Evolutionary conservation across 805 yeast genomes (phyloP).

Genomic region (Starmerella roubikii): DNA sequence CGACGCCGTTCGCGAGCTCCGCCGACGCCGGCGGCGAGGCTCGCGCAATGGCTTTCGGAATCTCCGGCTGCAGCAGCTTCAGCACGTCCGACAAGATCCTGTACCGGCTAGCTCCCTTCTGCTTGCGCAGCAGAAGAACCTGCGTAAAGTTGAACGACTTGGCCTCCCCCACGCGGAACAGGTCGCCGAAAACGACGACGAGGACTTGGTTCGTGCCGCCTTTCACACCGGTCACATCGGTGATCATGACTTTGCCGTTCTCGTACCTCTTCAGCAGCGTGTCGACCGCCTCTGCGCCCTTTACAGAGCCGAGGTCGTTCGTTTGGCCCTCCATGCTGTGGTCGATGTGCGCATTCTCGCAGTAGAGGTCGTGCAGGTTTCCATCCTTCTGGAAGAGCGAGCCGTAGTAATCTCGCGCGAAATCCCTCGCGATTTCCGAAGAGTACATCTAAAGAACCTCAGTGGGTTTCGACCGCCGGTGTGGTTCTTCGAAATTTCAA

Average conservation of each 20-base stretch:
- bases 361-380: constrained; percentile 27
- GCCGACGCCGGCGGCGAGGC: too few relatives aligned
- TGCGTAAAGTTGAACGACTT: constrained; percentile 28
- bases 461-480: too few relatives aligned
- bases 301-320: not conserved
- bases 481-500: too few relatives aligned
- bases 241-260: constrained; percentile 27
- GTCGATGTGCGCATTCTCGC: constrained; percentile 24
- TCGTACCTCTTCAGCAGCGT: constrained; percentile 11
- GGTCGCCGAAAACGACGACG: constrained; percentile 31
- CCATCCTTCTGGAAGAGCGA: constrained; percentile 25
- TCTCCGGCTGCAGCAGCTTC: constrained; percentile 25
- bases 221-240: constrained; percentile 28
- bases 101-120: constrained; percentile 22
- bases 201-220: constrained; percentile 26
- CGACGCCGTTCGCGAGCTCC: too few relatives aligned
- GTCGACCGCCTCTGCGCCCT: not conserved
- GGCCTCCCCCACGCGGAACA: constrained; percentile 19
- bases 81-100: constrained; percentile 30
- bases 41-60: too few relatives aligned
- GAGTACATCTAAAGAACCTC: constrained; percentile 10
- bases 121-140: constrained; percentile 26
- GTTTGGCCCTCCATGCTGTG: constrained; percentile 30
- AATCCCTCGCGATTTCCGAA: constrained; percentile 28
- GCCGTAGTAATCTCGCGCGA: constrained; percentile 30